Base-by-base conservation (phyloP, 129 eudicot species). In the Centella asiatica region DNA sequence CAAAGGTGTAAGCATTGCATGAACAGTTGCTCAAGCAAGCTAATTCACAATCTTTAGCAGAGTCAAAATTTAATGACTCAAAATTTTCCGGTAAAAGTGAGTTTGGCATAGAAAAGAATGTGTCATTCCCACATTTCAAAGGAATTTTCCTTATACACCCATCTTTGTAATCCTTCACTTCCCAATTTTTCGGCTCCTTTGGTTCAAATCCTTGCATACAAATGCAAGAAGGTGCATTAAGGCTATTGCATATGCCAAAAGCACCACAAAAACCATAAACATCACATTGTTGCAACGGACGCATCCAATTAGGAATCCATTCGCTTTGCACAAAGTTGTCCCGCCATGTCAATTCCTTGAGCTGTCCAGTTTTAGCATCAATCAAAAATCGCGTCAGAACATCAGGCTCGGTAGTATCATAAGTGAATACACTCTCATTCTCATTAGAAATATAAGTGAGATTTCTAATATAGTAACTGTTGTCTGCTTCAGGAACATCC, bases 171-270 rank as follows among this genome's bases (percentile, higher is more conserved):
- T 75, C 75, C 0, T 20, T 50, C 20, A 29, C 24, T 22, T 37
- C 55, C 79, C 74, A 74, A 62, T 69, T 32, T 15, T 69, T 22
- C 6, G 31, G 65, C 20, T 14, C 29, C 37, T 6, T 62, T 20
- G 66, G 79, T 34, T 71, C 69, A 32, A 52, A 71, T n/a, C 76
- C 76, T 62, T 44, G 32, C 14, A 71, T 42, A 32, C 70, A 71
- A 40, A 20, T 58, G 36, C 60, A 69, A 56, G 59, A 40, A 37
- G 71, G 70, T 29, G 14, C 32, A 29, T 47, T 68, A 8, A 19
- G 22, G n/a, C 26, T 33, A 34, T 46, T 67, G 19, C 64, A 67
- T 1, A 29, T 57, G 11, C 66, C 44, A 33, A 44, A 57, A 2
- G 45, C 24, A 57, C 73, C 73, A 15, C 73, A 69, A 12, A 57